A percentile compares a stretch with the other conserved stretches of the same genome.
Conservation (phyloP, 306 rosid species). For the Trifolium pratense region DNA sequence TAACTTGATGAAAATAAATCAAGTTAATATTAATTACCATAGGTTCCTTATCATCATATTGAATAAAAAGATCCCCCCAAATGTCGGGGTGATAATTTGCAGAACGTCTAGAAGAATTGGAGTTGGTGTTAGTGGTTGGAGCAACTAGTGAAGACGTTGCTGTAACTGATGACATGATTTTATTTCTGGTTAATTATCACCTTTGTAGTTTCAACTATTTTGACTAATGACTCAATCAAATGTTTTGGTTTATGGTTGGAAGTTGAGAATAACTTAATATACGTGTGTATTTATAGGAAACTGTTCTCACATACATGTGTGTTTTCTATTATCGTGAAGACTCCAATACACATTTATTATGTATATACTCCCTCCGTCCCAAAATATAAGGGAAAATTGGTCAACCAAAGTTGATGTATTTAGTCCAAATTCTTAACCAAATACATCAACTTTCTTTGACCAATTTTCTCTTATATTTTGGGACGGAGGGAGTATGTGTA, state of each 20-base stretch:
- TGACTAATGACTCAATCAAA: background rate
- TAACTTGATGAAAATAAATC: no score
- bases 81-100: conserved; percentile 19
- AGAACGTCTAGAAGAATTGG: background rate
- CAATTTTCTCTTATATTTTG: no score
- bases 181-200: background rate
- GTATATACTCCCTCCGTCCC: no score
- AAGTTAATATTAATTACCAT: conserved; percentile 3
- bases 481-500: no score
- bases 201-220: background rate
- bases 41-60: background rate
- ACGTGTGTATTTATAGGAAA: background rate
- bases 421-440: no score
- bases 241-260: background rate
- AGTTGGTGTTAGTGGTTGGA: background rate
- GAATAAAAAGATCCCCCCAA: conserved; percentile 27
- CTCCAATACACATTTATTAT: no score
- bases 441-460: no score
- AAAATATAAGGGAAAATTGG: no score
- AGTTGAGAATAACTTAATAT: background rate
- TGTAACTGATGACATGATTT: background rate
- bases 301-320: no score
- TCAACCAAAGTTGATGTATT: no score
- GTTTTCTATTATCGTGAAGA: no score
- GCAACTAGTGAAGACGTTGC: background rate